Conservation (phyloP, 1,139 yeast genomes). For the Yamadazyma triangularis region DNA sequence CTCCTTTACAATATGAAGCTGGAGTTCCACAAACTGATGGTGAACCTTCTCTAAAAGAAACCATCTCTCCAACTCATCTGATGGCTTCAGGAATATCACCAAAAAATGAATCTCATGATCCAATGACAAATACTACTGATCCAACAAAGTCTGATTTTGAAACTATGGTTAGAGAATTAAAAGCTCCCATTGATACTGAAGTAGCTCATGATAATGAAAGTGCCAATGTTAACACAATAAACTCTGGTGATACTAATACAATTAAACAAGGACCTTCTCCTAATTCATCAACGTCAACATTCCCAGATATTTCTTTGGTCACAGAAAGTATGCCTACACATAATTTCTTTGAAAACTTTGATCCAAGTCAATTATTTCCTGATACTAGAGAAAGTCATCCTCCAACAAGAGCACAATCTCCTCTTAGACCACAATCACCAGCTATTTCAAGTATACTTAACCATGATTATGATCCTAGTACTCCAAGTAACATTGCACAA, state of each 20-base stretch:
- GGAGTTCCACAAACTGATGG: slow-evolving; percentile 2
- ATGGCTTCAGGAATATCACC: slow-evolving; percentile 31
- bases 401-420: slow-evolving; percentile 35
- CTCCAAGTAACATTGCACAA: slow-evolving; percentile 13
- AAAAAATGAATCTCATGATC: slow-evolving; percentile 16
- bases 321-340: slow-evolving; percentile 41
- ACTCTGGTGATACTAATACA: slow-evolving; percentile 3
- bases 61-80: slow-evolving; percentile 13
- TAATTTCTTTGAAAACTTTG: slow-evolving; percentile 44
- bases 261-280: slow-evolving; percentile 29
- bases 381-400: slow-evolving; percentile 30
- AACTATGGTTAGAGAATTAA: slow-evolving; percentile 28
- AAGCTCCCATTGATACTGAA: slow-evolving; percentile 9
- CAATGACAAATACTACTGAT: too few species aligned
- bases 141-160: slow-evolving; percentile 21
- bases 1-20: slow-evolving; percentile 4
- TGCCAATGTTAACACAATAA: slow-evolving; percentile 2
- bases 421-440: slow-evolving; percentile 10
- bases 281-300: slow-evolving; percentile 34
- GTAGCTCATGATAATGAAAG: slow-evolving; percentile 1
- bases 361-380: slow-evolving; percentile 49
- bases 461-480: slow-evolving; percentile 6
- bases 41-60: slow-evolving; percentile 3
- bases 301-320: slow-evolving; percentile 45
- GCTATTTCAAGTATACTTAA: slow-evolving; percentile 5